A percentile compares a stretch with the other conserved stretches of the same genome.
These are phyloP conservation scores for Xylariaceae sp. DNA, from an alignment of 2,329 filamentous ascomycete genomes.

Conservation along the genomic window DNA sequence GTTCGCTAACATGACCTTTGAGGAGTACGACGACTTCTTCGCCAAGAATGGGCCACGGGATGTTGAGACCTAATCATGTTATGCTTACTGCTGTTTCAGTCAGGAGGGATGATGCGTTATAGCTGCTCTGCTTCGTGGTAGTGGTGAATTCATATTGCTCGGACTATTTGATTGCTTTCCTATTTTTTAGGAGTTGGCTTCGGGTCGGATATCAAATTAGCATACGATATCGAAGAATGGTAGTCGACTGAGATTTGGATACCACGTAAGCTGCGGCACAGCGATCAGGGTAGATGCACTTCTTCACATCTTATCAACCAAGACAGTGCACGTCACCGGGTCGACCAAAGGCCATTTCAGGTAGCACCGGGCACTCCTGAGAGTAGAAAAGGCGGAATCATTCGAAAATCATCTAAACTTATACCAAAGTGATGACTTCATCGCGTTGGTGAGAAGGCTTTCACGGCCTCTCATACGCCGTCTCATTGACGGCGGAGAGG, in stretches of 20 bases:
- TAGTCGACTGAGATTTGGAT: neutral
- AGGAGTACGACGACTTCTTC: slow-evolving; percentile 27
- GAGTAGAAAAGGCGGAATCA: no score
- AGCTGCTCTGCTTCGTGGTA: neutral
- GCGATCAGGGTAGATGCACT: no score
- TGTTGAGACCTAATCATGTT: slow-evolving; percentile 20
- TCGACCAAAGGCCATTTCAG: no score
- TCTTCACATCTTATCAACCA: no score
- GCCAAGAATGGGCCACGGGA: slow-evolving; percentile 25
- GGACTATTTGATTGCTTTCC: neutral
- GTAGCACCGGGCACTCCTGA: no score
- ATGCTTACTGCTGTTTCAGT: neutral
- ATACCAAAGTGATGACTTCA: no score
- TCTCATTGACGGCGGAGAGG: no score
- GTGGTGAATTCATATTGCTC: neutral
- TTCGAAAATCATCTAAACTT: no score
- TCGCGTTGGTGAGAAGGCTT: no score
- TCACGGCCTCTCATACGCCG: no score
- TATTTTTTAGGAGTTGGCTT: neutral
- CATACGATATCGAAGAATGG: neutral
- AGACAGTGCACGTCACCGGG: no score
- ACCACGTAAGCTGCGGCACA: no score
- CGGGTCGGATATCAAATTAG: neutral
- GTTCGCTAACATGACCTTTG: slow-evolving; percentile 25
- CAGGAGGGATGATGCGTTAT: neutral